Evolutionary conservation across 345 rosid species (phyloP).

Genomic region (Brassica rapa): DNA sequence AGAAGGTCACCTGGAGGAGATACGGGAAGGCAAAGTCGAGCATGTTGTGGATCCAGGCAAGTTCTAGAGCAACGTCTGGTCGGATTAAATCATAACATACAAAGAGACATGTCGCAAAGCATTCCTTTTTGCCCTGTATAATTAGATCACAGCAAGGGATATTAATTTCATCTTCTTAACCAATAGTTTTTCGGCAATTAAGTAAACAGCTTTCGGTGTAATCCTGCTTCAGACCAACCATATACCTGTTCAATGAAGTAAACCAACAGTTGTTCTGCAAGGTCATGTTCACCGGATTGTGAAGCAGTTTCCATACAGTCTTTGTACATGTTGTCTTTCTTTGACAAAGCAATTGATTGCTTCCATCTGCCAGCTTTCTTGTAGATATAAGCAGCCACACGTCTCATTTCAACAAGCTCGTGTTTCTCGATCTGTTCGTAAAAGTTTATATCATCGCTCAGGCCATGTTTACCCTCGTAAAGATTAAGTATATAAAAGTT

Average conservation of each 20-base stretch:
- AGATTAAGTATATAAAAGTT: neutral
- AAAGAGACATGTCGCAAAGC: conserved; percentile 91
- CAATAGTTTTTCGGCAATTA: neutral
- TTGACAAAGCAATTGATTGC: conserved; percentile 95
- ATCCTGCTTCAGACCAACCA: neutral
- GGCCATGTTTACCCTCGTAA: neutral
- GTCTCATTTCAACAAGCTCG: conserved; percentile 98
- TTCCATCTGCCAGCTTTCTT: conserved; percentile 99
- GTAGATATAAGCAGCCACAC: conserved; percentile 97
- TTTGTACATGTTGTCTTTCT: conserved; percentile 86
- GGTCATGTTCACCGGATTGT: conserved; percentile 94
- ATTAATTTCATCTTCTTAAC: conserved; percentile 13
- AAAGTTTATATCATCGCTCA: conserved; percentile 2
- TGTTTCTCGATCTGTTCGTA: conserved; percentile 87
- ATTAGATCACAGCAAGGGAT: neutral
- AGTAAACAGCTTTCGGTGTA: neutral
- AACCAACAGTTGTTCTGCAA: conserved; percentile 90
- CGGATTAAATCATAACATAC: conserved; percentile 90
- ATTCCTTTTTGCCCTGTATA: conserved; percentile 85
- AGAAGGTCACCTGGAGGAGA: conserved; percentile 59
- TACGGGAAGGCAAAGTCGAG: conserved; percentile 92
- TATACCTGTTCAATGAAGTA: conserved; percentile 96
- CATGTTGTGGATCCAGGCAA: conserved; percentile 91
- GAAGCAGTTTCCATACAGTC: conserved; percentile 99
- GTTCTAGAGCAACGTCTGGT: conserved; percentile 82